Evolutionary conservation across 192 early-diverging fungal genomes (phyloP), one percentile per base, ranked within the genome.

Genomic region (Entomortierella parvispora): DNA sequence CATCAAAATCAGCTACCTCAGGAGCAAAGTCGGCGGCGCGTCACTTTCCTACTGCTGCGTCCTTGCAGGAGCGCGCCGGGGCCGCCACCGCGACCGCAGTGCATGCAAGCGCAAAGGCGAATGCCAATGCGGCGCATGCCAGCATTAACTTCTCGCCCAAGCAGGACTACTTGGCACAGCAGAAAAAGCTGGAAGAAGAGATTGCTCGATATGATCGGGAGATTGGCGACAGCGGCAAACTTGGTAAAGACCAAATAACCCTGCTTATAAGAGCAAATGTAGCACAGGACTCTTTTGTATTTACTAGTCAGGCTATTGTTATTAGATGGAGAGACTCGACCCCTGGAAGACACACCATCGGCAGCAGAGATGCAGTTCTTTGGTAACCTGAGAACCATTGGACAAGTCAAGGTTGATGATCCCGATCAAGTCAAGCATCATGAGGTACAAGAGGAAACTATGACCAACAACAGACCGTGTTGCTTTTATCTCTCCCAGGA

Each of bases 311-410:
- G 3, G 11, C n/a, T 22, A 43, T 9, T 44, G 34, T 45, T 32
- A 15, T 0, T 53, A 77, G 74, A 62, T 52, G 74, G 74, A 28
- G 74, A 64, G 43, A 64, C 53, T 29, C 54, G 74, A 34, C 74
- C 74, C 5, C 25, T 52, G 15, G 74, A 77, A 40, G 74, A 77
- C 31, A 77, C 74, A 20, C 74, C 74, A 0, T 77, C 74, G 18
- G 74, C 74, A 31, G 74, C 74, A 26, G 60, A 77, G 52, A 34
- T 68, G n/a, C 65, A 77, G 48, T 77, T 77, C 58, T 77, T 77
- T 64, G 74, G 74, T 32, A 77, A 77, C 49, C 49, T 77, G 18
- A 77, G 52, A 23, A 33, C 53, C 12, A 62, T 77, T 5, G 74
- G 74, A 18, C 74, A 77, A 18, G 74, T 77, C 31, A 17, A 68